Evolutionary conservation across 192 early-diverging fungal genomes (phyloP).

Genomic region (Umbelopsis sp.): DNA sequence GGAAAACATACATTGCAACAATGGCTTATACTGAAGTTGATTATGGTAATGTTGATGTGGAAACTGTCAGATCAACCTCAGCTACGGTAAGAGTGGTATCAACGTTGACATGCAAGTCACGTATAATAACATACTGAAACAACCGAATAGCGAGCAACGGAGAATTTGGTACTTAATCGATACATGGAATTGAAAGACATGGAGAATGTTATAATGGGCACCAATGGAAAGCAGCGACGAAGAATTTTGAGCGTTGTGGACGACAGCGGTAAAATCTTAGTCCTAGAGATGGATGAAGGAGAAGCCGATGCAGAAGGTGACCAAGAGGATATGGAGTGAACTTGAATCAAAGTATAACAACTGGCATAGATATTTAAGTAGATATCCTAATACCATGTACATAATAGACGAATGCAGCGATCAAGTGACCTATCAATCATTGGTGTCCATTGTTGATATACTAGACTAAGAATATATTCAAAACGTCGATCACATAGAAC

Average conservation of each 20-base stretch:
- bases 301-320: background rate
- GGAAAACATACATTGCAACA: conserved; percentile 1
- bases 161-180: conserved; percentile 13
- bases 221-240: conserved; percentile 22
- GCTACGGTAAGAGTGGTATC: background rate
- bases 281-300: conserved; percentile 23
- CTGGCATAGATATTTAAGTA: too few species aligned
- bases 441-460: too few species aligned
- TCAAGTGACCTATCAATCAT: too few species aligned
- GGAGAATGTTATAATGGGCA: conserved; percentile 20
- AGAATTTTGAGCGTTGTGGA: conserved; percentile 18
- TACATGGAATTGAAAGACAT: conserved; percentile 21
- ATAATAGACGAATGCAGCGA: too few species aligned
- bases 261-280: conserved; percentile 9
- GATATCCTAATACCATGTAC: too few species aligned
- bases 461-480: too few species aligned
- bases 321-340: background rate
- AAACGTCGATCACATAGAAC: too few species aligned
- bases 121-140: background rate
- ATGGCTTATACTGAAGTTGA: conserved; percentile 5
- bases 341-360: too few species aligned
- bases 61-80: conserved; percentile 14
- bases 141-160: background rate
- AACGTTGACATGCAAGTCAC: background rate
- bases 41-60: conserved; percentile 6